Percentiles rank a stretch among this genome's conserved stretches.
These are phyloP conservation scores for Astragalus glycyphyllos DNA, from an alignment of 306 rosid genomes.

Conservation along the genomic window DNA sequence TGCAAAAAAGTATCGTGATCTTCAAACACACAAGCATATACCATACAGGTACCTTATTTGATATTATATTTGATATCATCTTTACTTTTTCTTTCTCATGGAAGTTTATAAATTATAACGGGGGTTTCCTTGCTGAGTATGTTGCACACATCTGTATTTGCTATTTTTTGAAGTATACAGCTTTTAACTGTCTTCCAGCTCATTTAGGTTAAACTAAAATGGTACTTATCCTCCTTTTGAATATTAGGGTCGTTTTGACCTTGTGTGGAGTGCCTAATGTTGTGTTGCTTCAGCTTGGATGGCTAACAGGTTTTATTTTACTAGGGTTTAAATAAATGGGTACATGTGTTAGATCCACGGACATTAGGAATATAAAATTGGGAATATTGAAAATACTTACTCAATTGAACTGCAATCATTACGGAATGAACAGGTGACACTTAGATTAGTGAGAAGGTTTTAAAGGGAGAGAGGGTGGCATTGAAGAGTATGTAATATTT, in stretches of 20 bases:
- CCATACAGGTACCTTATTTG: constrained; percentile 80
- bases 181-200: constrained; percentile 1
- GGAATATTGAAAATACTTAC: too few relatives aligned
- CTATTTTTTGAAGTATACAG: not conserved
- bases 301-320: constrained; percentile 5
- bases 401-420: too few relatives aligned
- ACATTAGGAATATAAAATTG: too few relatives aligned
- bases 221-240: not conserved
- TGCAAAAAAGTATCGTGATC: constrained; percentile 92
- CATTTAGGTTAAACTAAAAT: constrained; percentile 23
- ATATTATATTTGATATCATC: constrained; percentile 12
- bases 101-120: constrained; percentile 10
- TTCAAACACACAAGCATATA: constrained; percentile 97
- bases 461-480: too few relatives aligned
- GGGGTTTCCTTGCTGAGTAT: not conserved
- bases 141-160: constrained; percentile 1
- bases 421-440: too few relatives aligned
- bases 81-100: constrained; percentile 12
- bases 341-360: too few relatives aligned
- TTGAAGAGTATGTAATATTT: too few relatives aligned
- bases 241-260: not conserved
- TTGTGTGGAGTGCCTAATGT: constrained; percentile 3
- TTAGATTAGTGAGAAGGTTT: too few relatives aligned
- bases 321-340: constrained; percentile 14
- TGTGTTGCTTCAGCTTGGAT: constrained; percentile 3